Evolutionary conservation across 306 rosid species (phyloP).

Genomic region (Prunus mongolica): DNA sequence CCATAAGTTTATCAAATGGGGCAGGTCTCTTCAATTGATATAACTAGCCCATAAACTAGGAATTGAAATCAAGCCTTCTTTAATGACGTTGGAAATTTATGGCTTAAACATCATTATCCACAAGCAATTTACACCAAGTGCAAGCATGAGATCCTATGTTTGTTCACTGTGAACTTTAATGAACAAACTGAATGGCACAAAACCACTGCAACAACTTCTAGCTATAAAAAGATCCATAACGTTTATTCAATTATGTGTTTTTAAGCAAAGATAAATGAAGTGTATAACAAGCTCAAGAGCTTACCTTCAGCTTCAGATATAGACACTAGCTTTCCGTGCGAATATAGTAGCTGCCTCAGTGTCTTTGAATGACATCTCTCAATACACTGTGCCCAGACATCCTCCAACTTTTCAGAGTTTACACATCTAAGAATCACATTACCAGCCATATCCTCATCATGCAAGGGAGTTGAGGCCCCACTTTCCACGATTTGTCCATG

Average conservation of each 20-base stretch:
- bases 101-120: not conserved
- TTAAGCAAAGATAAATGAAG: slow-evolving; percentile 15
- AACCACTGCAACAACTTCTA: not conserved
- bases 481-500: slow-evolving; percentile 45
- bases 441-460: slow-evolving; percentile 48
- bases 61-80: not conserved
- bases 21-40: not conserved
- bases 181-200: not conserved
- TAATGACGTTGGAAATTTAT: not conserved
- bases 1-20: not conserved
- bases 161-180: not conserved
- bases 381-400: slow-evolving; percentile 77
- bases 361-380: slow-evolving; percentile 92
- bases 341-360: slow-evolving; percentile 70
- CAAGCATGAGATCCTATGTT: not conserved
- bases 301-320: slow-evolving; percentile 87
- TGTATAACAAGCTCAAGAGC: slow-evolving; percentile 22
- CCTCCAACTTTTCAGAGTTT: slow-evolving; percentile 59
- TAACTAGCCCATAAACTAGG: not conserved
- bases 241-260: not conserved
- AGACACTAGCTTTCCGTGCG: slow-evolving; percentile 90
- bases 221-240: not conserved
- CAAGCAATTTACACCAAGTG: not conserved
- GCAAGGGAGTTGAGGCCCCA: slow-evolving; percentile 51
- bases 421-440: slow-evolving; percentile 56